A percentile compares a stretch with the other conserved stretches of the same genome.
Conservation (phyloP, 176 grass and related monocot species). For the Bonia amplexicaulis region DNA sequence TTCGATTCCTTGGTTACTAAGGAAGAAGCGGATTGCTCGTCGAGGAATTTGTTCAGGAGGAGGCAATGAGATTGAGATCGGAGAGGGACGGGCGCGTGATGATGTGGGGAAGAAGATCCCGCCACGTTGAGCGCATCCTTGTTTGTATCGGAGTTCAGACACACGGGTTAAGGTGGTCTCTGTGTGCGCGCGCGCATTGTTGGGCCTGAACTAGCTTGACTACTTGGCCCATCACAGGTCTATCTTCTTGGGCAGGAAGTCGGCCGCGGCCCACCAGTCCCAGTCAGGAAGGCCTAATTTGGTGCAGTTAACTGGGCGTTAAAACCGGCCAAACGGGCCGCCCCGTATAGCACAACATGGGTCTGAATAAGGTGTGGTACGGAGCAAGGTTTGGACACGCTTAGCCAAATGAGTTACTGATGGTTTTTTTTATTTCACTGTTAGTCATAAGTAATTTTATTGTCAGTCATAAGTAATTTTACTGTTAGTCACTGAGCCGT, state of each 20-base stretch:
- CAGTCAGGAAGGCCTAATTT: background rate
- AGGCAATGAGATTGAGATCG: background rate
- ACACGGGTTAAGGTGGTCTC: background rate
- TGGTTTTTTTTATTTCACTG: too few species aligned
- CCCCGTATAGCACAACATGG: too few species aligned
- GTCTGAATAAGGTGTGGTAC: too few species aligned
- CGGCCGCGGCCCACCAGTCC: accelerated
- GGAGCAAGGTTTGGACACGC: too few species aligned
- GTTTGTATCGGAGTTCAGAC: background rate
- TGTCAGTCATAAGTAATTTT: too few species aligned
- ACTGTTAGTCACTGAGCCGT: too few species aligned
- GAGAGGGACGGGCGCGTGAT: background rate
- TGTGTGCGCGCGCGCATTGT: too few species aligned
- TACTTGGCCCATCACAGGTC: too few species aligned
- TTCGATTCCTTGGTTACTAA: conserved; percentile 24
- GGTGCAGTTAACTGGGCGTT: background rate
- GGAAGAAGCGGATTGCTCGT: conserved; percentile 2
- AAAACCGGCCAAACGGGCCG: too few species aligned
- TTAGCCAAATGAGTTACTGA: too few species aligned
- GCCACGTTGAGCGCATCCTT: background rate
- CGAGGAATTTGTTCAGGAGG: conserved; percentile 31
- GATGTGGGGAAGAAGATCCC: background rate
- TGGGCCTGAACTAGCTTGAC: background rate
- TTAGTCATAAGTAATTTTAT: too few species aligned
- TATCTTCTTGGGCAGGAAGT: too few species aligned